Evolutionary conservation across 768 basidiomycete genomes (phyloP), one percentile per base, ranked within the genome.

Genomic region (Heimioporus sp.): DNA sequence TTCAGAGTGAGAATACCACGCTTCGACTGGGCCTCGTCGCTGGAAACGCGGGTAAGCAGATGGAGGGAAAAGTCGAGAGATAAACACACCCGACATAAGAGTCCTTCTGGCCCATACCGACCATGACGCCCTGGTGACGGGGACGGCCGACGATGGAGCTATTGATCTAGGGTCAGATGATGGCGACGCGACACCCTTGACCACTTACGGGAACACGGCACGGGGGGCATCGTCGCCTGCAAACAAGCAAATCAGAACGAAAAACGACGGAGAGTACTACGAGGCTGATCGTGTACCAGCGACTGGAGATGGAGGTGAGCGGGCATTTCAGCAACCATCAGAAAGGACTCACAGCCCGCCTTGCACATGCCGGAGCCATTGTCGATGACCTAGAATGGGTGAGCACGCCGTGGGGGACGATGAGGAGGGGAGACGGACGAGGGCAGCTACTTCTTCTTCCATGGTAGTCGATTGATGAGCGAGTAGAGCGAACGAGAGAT

Each of bases 351-450:
- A 92, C 90, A 93, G 76, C 97, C 96, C 83, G 96, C 96, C 80
- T 98, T 98, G 88, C 95, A 98, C 95, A 98, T 98, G 76, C 95
- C 96, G 68, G 95, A 98, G 68, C 92, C 92, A 73, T 91, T 91
- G 74, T 92, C 88, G 70, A 90, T 87, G 73, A 91, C 89, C 88
- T 89, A 45, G n/a, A 2, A 13, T 43, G 20, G 28, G 24, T 28
- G 24, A 28, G 24, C 24, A 28, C 24, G 24, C 4, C 24, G 24
- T 28, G 24, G 1, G 7, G n/a, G 8, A 28, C 40, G 53, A 41
- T 35, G 55, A 41, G 36, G 24, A 30, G 38, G 35, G 0, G 1
- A 5, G 16, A 46, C 74, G 55, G 62, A 78, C 76, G 66, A 79
- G 72, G 63, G 76, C 81, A 53, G 83, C 80, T 46, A 83, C 78